Evolutionary conservation across 495 filamentous ascomycete species (phyloP), one percentile per base, ranked within the genome.

Genomic region (Oleoguttula mirabilis): DNA sequence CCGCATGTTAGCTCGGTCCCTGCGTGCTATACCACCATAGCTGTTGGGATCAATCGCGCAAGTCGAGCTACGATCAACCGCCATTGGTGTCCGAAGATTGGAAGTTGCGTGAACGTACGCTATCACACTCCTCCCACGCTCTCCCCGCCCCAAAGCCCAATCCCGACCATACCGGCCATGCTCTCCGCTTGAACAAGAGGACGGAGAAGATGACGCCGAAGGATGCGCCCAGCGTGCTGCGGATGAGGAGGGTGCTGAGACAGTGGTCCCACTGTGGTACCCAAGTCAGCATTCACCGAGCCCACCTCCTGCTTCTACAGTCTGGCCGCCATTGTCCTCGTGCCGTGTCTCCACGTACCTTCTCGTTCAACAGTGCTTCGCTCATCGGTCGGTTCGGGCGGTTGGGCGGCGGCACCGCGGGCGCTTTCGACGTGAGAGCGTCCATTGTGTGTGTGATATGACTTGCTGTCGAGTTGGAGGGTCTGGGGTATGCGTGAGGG

Each of bases 151-250:
- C 90, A 60, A 99, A 95, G 32, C 90, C 90, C 32, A 86, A 69
- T 40, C 90, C 90, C 52, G 92, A 76, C 62, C 78, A 88, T 20
- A 83, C 92, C 36, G 90, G 90, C 83, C 90, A 99, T 51, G 88
- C 84, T 62, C 90, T 77, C 60, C 90, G 78, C 72, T 92, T 94
- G 76, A 99, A 99, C 20, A 99, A 66, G 35, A 99, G 79, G 22
- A 99, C 88, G 34, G 88, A 95, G 71, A 99, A 96, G 63, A 96
- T 81, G 61, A 96, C 80, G 65, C 90, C 90, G 66, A 96, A 95
- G 42, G 80, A 83, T 52, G 94, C 77, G 53, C 90, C 90, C 60
- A 99, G 76, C 36, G 82, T 77, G 42, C 87, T 94, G 61, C 90
- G 87, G 68, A 96, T 88, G 57, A 96, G 73, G 66, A 94, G 74